Evolutionary conservation across 176 grass and related monocot species (phyloP).

Genomic region (Musa schizocarpa): DNA sequence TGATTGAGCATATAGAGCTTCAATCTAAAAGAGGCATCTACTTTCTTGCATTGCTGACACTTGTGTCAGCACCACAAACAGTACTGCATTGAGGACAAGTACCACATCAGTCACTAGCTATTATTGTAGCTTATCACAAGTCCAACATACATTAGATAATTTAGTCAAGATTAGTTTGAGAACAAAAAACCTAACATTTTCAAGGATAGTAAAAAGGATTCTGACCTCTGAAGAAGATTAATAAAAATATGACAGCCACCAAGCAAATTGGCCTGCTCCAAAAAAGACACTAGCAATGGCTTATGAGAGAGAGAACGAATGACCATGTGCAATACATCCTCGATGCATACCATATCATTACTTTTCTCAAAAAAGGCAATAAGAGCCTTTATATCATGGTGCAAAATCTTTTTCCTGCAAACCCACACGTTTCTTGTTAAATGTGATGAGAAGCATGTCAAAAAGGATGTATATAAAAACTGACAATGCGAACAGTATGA

Average conservation of each 20-base stretch:
- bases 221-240: conserved; percentile 90
- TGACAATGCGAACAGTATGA: background rate
- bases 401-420: conserved; percentile 71
- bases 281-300: conserved; percentile 59
- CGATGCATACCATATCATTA: conserved; percentile 90
- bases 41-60: too few species aligned
- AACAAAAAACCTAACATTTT: background rate
- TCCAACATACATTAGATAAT: too few species aligned
- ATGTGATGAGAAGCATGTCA: background rate
- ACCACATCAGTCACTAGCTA: too few species aligned
- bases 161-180: too few species aligned
- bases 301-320: conserved; percentile 73
- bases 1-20: background rate
- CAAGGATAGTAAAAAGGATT: background rate
- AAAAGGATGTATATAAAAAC: background rate
- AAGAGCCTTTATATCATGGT: conserved; percentile 72
- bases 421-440: conserved; percentile 15
- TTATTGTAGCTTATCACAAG: too few species aligned
- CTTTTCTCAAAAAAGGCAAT: conserved; percentile 92
- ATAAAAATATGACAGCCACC: conserved; percentile 90
- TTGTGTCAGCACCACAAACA: too few species aligned
- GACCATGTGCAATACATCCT: conserved; percentile 90
- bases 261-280: conserved; percentile 77
- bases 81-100: too few species aligned
- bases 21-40: too few species aligned